Evolutionary conservation across 768 basidiomycete species (phyloP), one percentile per base, ranked within the genome.

Genomic region (Lactarius tabidus): DNA sequence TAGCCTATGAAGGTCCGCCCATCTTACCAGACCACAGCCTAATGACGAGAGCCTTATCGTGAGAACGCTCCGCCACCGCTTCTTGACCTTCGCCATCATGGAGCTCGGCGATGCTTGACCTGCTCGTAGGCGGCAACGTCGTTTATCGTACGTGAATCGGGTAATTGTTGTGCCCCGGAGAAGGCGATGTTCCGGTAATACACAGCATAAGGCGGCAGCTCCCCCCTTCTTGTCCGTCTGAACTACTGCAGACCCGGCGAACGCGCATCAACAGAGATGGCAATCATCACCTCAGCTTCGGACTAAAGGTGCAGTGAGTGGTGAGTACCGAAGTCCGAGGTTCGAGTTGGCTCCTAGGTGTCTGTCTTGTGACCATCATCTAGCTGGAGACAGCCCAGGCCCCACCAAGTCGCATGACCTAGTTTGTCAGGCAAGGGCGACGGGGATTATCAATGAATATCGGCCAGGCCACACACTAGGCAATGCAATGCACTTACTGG

Each of bases 61-160:
- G 26, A 51, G 23, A 51, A 51, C 12, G 15, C 48, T 51, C 48
- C 14, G 23, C 48, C 23, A 26, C 48, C 3, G 48, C 48, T 51
- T 51, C 48, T 51, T 26, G 45, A 51, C 48, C 23, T 51, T 51
- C 48, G 48, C 48, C 56, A 57, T 57, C 56, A 57, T 35, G 56
- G 56, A 35, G 38, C 38, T 3, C 56, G 56, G 38, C 35, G 38
- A 57, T 35, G 20, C n/a, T n/a, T 33, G 56, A 51, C 23, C 23
- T 23, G 45, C 18, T 23, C 23, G n/a, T 23, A 2, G 23, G 7
- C 45, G 45, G 45, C 45, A 48, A 48, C 23, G 14, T 23, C 14
- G 15, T 51, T 6, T 26, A 28, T 51, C 26, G 48, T 26, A 15
- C 12, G 5, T 6, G 48, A 28, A 51, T 51, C 48, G 48, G 48